phyloP scores from a whole-genome alignment of 495 filamentous ascomycete species.

The Aspergillus saccharolyticus region DNA sequence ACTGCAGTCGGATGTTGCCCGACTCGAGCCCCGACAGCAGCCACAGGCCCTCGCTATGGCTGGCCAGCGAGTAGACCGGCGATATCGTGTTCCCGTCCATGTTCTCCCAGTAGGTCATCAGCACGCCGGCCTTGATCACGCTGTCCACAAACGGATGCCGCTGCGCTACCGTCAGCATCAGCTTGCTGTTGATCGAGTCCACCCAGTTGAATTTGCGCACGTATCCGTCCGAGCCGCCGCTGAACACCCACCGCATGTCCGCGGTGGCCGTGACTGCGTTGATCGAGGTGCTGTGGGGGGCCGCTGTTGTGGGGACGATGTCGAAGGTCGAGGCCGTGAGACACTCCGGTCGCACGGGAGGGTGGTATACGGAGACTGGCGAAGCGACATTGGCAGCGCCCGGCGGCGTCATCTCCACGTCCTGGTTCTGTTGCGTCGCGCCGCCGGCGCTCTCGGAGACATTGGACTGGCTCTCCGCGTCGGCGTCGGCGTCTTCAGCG shows the following conservation, averaged over 20 bases:
- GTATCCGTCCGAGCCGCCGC: slow-evolving; percentile 88
- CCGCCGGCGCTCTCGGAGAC: slow-evolving; percentile 37
- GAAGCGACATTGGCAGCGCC: slow-evolving; percentile 27
- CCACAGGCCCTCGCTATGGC: slow-evolving; percentile 87
- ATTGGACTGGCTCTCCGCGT: slow-evolving; percentile 50
- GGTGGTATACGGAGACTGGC: slow-evolving; percentile 45
- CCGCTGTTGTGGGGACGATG: slow-evolving; percentile 93
- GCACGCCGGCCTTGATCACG: slow-evolving; percentile 85
- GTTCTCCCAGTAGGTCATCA: slow-evolving; percentile 98
- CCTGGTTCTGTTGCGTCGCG: slow-evolving; percentile 37
- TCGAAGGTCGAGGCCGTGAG: slow-evolving; percentile 84
- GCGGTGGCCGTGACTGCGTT: slow-evolving; percentile 89
- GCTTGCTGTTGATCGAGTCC: slow-evolving; percentile 90
- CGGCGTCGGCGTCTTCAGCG: slow-evolving; percentile 56
- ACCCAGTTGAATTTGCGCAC: slow-evolving; percentile 94
- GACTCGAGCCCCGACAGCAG: slow-evolving; percentile 83
- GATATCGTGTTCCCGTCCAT: slow-evolving; percentile 57
- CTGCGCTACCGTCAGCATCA: slow-evolving; percentile 91
- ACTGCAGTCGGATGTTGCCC: slow-evolving; percentile 88
- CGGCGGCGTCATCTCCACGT: slow-evolving; percentile 33
- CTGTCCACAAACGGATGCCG: slow-evolving; percentile 96
- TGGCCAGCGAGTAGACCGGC: slow-evolving; percentile 89
- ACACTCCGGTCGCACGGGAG: slow-evolving; percentile 70
- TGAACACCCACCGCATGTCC: slow-evolving; percentile 94
- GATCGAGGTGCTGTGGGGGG: slow-evolving; percentile 91